A percentile compares a stretch with the other conserved stretches of the same genome.
Evolutionary conservation across 129 eudicot species (phyloP).

Genomic region (Arctium lappa): DNA sequence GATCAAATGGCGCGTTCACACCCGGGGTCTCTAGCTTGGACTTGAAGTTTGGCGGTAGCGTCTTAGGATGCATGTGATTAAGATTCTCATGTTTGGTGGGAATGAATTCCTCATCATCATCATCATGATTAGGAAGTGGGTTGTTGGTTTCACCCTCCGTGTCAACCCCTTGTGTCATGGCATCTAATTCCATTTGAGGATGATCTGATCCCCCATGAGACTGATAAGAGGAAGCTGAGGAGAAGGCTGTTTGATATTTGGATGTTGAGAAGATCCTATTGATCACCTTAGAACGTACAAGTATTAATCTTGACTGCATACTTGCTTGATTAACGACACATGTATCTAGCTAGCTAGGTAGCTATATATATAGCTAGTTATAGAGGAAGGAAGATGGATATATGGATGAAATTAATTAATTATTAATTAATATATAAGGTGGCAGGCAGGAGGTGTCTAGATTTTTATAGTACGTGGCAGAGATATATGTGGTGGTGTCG

Average conservation of each 20-base stretch:
- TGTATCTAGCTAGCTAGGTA: not conserved
- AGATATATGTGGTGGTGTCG: not conserved
- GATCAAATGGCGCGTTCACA: slow-evolving; percentile 42
- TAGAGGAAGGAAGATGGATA: no score
- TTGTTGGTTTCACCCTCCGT: slow-evolving; percentile 24
- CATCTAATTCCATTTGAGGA: not conserved
- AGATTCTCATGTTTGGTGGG: slow-evolving; percentile 31
- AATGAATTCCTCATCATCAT: not conserved
- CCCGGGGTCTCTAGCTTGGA: slow-evolving; percentile 43
- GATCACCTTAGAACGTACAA: slow-evolving; percentile 6
- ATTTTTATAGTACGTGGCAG: not conserved
- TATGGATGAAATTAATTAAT: not conserved
- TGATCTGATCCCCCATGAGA: slow-evolving; percentile 2
- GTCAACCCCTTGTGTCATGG: slow-evolving; percentile 40
- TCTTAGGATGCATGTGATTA: slow-evolving; percentile 34
- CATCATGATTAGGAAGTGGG: not conserved
- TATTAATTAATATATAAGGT: no score
- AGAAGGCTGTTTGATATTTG: not conserved
- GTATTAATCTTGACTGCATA: slow-evolving; percentile 48
- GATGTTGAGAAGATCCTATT: not conserved
- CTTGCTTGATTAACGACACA: not conserved
- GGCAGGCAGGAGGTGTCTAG: not conserved
- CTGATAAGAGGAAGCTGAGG: not conserved
- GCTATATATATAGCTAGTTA: no score
- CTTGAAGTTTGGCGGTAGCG: slow-evolving; percentile 13